These are phyloP conservation scores for Triadica sebifera DNA, from an alignment of 345 rosid species.

Conservation along the genomic window DNA sequence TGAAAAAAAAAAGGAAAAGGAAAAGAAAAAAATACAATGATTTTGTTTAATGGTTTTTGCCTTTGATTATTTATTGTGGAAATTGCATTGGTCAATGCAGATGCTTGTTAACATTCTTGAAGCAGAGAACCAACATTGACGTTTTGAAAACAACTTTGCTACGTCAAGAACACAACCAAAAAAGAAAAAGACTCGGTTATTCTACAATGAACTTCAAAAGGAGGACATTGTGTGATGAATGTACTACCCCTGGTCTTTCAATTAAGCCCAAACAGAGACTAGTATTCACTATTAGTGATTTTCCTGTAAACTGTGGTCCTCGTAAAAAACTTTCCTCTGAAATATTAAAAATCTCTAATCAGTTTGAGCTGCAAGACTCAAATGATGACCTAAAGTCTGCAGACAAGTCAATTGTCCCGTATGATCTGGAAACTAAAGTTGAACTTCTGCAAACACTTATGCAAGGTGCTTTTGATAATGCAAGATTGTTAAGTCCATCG, in stretches of 20 bases:
- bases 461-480: not conserved
- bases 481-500: not conserved
- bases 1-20: too few relatives aligned
- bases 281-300: not conserved
- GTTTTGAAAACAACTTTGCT: not conserved
- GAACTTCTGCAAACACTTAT: too few relatives aligned
- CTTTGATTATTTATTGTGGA: not conserved
- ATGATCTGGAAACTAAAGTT: not conserved
- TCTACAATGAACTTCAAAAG: conserved; percentile 1
- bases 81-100: not conserved
- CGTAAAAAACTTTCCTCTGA: not conserved
- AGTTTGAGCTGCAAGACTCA: not conserved
- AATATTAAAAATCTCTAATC: not conserved
- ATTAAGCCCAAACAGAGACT: not conserved
- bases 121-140: not conserved
- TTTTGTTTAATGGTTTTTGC: not conserved
- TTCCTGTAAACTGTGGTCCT: conserved; percentile 4
- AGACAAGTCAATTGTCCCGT: too few relatives aligned
- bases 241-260: not conserved
- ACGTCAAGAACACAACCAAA: not conserved
- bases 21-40: too few relatives aligned
- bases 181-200: not conserved
- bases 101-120: not conserved
- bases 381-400: not conserved
- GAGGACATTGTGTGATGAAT: not conserved